Percentiles rank a stretch among this genome's conserved stretches.
Evolutionary conservation across 1,284 basidiomycete species (phyloP).

Genomic region (Ceratobasidium sp.): DNA sequence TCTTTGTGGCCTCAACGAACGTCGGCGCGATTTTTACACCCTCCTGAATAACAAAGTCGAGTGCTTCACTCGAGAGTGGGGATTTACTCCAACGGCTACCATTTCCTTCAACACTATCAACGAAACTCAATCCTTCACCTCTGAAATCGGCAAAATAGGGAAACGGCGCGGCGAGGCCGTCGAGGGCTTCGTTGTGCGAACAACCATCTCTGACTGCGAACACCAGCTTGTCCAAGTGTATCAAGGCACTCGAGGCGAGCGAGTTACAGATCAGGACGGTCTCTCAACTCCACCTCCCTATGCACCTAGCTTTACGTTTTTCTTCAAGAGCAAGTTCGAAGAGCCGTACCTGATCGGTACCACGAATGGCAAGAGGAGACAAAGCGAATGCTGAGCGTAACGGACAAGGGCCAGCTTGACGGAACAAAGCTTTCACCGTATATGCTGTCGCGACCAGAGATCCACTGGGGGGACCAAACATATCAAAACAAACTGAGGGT

Average conservation of each 20-base stretch:
- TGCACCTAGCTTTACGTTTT: slow-evolving; percentile 84
- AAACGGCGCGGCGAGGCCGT: slow-evolving; percentile 88
- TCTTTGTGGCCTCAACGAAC: slow-evolving; percentile 90
- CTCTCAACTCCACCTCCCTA: slow-evolving; percentile 67
- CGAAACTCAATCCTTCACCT: slow-evolving; percentile 81
- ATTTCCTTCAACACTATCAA: slow-evolving; percentile 71
- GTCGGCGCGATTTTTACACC: slow-evolving; percentile 80
- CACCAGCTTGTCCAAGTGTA: slow-evolving; percentile 56
- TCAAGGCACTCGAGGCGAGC: slow-evolving; percentile 54
- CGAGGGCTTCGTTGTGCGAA: slow-evolving; percentile 97
- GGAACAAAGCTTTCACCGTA: slow-evolving; percentile 65
- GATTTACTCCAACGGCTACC: slow-evolving; percentile 87
- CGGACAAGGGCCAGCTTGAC: slow-evolving; percentile 55
- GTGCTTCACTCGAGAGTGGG: slow-evolving; percentile 88
- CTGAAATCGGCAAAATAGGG: slow-evolving; percentile 75
- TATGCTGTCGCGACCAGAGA: slow-evolving; percentile 77
- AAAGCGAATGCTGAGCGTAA: slow-evolving; percentile 71
- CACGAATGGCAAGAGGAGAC: slow-evolving; percentile 98
- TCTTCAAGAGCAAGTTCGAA: slow-evolving; percentile 99
- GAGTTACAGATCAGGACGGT: slow-evolving; percentile 49
- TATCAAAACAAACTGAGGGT: slow-evolving; percentile 45
- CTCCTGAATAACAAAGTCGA: slow-evolving; percentile 77
- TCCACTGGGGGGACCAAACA: slow-evolving; percentile 74
- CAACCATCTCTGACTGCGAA: slow-evolving; percentile 64
- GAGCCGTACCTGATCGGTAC: slow-evolving; percentile 97